Base-by-base conservation (phyloP, 2,329 filamentous ascomycete genomes). In the Stachybotrys echinatus region DNA sequence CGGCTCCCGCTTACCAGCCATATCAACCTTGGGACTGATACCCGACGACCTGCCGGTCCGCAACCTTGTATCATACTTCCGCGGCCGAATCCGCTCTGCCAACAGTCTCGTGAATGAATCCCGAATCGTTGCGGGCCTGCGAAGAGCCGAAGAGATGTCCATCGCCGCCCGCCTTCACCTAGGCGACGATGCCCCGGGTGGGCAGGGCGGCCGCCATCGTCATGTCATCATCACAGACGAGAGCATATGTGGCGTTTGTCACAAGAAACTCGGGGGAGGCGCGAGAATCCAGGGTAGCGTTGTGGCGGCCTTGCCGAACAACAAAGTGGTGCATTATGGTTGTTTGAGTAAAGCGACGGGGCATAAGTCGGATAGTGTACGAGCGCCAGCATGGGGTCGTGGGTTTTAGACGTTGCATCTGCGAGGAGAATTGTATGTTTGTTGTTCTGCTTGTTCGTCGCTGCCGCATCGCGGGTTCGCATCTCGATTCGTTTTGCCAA, bases 261-360 rank as follows among this genome's bases (percentile, higher is more conserved):
- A 96, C 68, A 97, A 96, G 75, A 77, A 94, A 56, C 80, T 99
- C 56, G 92, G 92, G 2, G 87, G 90, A 2, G 67, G 67, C 63
- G 96, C 96, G 76, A 75, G 94, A 53, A 82, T 97, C 58, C 92
- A 92, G 2, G 88, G 90, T 4, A 95, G 88, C 66, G 94, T 96
- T 18, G 87, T 97, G 52, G 86, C 92, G 39, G 92, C 96, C 12
- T 79, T 94, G 69, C 89, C 92, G 6, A 88, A 95, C 71, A 90
- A 84, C 65, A 79, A 76, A 22, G 88, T 91, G 17, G 86, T 94
- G 53, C 89, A 94, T 74, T 88, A 92, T 63, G 88, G 88, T 22
- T 94, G 89, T 70, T 74, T 88, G 59, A 82, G 69, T 52, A 71
- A 73, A 55, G 73, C 70, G n/a, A 67, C 63, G 50, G 66, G 68